Base-by-base conservation (phyloP, 2,329 filamentous ascomycete species). In the Xylariaceae sp. region DNA sequence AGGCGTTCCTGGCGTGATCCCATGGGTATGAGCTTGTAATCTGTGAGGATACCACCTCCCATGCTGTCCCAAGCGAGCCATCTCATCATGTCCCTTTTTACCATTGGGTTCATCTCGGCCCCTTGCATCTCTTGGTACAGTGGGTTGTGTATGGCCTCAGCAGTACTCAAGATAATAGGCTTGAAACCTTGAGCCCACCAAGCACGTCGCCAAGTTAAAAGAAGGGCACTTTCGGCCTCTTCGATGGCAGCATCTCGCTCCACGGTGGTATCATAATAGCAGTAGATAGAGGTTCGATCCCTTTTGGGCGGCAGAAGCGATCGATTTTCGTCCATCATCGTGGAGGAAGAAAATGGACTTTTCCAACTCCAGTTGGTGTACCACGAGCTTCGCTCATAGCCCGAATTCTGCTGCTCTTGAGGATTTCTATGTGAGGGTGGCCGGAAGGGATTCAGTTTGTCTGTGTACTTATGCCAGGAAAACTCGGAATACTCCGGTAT, bases 101-200 rank as follows among this genome's bases (percentile, higher is more conserved):
- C 73, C 1, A 76, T 77, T 0, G 79, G 71, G n/a, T 86, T 80
- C 35, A 92, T 69, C n/a, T 84, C 76, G 59, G 84, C 66, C 39
- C 73, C 73, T 72, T 92, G 87, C 56, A 96, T 76, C 56, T 86
- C 79, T 65, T 86, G 80, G 71, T 93, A 96, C 17, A 89, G 75
- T 0, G 89, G 89, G 70, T 96, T 94, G 69, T 86, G 86, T 79
- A 87, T 88, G 15, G 92, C 92, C 71, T 97, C 93, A 1, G 83
- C 85, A 13, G 85, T 82, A 54, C 89, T 87, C 58, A 97, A 75
- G 47, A 97, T 88, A 6, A 94, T 80, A 0, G 94, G 93, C 63
- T 82, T 86, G 76, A 97, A 97, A 9, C 93, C 94, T 68, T 95
- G 86, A 0, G 92, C 91, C 90, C 91, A 97, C 92, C 93, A 97